A percentile compares a stretch with the other conserved stretches of the same genome.
These are phyloP conservation scores for Casaregolazyma lundiana DNA, from an alignment of 1,139 yeast genomes.

Conservation along the genomic window DNA sequence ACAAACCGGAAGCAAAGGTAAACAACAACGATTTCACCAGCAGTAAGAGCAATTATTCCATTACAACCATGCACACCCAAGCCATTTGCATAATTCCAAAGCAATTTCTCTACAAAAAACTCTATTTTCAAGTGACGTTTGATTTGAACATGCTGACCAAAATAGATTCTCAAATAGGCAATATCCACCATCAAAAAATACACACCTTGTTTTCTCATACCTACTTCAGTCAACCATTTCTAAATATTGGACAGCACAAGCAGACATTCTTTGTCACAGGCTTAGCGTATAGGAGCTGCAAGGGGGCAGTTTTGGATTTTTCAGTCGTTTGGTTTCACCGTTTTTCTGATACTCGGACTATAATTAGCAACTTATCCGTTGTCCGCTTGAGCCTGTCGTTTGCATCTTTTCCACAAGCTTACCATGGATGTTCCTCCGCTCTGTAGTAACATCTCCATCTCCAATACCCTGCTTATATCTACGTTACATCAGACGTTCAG, in stretches of 20 bases:
- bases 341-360: no score
- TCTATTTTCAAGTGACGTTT: no score
- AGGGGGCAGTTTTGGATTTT: neutral
- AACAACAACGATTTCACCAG: no score
- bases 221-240: neutral
- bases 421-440: slow-evolving; percentile 31
- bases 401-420: no score
- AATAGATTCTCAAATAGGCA: neutral
- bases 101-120: no score
- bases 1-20: no score
- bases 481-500: slow-evolving; percentile 34
- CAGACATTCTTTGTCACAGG: neutral
- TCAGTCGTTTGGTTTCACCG: neutral
- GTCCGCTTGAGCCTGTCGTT: neutral
- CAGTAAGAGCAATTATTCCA: no score
- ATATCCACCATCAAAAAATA: neutral
- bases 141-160: no score
- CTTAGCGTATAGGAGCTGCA: no score
- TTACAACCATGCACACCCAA: no score
- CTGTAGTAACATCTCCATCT: slow-evolving; percentile 25
- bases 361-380: no score
- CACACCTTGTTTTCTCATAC: neutral
- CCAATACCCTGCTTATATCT: slow-evolving; percentile 36
- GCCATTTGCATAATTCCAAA: no score
- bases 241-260: neutral